These are phyloP conservation scores for Epichloe amarillans DNA, from an alignment of 2,329 filamentous ascomycete genomes.

Conservation along the genomic window DNA sequence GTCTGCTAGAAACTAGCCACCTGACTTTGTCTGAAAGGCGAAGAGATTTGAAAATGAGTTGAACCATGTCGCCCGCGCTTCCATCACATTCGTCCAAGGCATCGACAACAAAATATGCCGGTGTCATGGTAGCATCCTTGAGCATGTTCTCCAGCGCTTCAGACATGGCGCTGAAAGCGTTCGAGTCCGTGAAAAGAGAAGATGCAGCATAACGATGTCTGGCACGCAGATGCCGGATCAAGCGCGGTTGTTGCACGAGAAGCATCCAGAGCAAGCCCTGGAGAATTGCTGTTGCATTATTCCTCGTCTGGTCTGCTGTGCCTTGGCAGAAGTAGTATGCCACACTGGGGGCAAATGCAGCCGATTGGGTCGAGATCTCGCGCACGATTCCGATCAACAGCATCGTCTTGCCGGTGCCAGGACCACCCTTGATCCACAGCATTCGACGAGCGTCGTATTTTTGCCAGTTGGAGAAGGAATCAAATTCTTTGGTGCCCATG, in stretches of 20 bases:
- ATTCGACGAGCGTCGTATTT: conserved; percentile 11
- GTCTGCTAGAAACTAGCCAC: conserved; percentile 30
- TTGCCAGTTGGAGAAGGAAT: conserved; percentile 17
- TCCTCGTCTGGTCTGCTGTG: conserved; percentile 17
- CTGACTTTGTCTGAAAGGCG: conserved; percentile 17
- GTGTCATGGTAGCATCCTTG: conserved; percentile 19
- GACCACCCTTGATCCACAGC: conserved; percentile 22
- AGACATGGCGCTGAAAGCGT: conserved; percentile 20
- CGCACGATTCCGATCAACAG: conserved; percentile 18
- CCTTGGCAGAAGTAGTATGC: conserved; percentile 29
- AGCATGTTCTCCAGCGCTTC: conserved; percentile 29
- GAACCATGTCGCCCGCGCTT: conserved; percentile 19
- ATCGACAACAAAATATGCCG: conserved; percentile 29
- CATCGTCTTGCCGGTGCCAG: conserved; percentile 26
- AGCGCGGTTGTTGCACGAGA: conserved; percentile 10
- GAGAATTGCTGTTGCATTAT: conserved; percentile 22
- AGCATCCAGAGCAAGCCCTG: conserved; percentile 28
- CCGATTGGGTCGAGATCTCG: conserved; percentile 9
- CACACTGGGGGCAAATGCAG: conserved; percentile 5
- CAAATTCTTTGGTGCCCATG: conserved; percentile 4
- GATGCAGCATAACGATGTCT: conserved; percentile 20
- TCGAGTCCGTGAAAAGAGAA: conserved; percentile 23
- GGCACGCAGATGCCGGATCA: conserved; percentile 23
- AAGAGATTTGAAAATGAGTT: conserved; percentile 20
- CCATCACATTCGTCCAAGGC: conserved; percentile 33